phyloP scores from a whole-genome alignment of 106 monocot genomes.

The Dioscorea alata region DNA sequence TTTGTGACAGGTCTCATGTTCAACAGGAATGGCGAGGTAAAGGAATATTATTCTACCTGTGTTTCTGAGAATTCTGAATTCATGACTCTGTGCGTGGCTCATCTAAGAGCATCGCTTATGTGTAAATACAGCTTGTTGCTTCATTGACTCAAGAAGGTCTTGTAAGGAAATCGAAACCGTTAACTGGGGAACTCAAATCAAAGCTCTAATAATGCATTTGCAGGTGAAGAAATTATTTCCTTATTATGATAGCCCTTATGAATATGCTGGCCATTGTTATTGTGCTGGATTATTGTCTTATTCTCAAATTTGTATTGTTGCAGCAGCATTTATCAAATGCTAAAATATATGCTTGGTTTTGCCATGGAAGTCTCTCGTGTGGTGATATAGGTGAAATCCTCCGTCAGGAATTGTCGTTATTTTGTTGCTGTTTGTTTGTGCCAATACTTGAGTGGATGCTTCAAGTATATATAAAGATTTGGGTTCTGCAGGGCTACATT shows the following conservation, averaged over 20 bases:
- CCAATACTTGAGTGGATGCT: too few species aligned
- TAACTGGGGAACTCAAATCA: constrained; percentile 28
- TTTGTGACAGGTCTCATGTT: constrained; percentile 71
- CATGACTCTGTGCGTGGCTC: background rate
- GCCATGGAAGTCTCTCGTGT: too few species aligned
- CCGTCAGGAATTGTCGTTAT: too few species aligned
- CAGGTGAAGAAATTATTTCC: background rate
- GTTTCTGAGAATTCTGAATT: too few species aligned
- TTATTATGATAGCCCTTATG: too few species aligned
- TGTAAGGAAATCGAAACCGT: constrained; percentile 32
- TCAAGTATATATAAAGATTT: too few species aligned
- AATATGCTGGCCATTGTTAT: too few species aligned
- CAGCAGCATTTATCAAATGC: too few species aligned
- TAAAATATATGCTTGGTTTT: too few species aligned
- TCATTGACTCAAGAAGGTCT: constrained; percentile 79
- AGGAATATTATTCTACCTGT: background rate
- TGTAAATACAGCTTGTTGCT: constrained; percentile 46
- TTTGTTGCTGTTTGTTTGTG: too few species aligned
- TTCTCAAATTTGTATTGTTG: background rate
- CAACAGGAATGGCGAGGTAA: constrained; percentile 91
- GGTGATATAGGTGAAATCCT: too few species aligned
- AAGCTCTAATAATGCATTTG: constrained; percentile 35
- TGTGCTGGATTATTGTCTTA: background rate
- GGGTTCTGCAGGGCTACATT: too few species aligned
- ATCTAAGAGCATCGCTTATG: background rate